Percentiles rank a stretch among this genome's conserved stretches.
phyloP scores from a whole-genome alignment of 2,329 filamentous ascomycete genomes.

The Fusarium vanettenii region DNA sequence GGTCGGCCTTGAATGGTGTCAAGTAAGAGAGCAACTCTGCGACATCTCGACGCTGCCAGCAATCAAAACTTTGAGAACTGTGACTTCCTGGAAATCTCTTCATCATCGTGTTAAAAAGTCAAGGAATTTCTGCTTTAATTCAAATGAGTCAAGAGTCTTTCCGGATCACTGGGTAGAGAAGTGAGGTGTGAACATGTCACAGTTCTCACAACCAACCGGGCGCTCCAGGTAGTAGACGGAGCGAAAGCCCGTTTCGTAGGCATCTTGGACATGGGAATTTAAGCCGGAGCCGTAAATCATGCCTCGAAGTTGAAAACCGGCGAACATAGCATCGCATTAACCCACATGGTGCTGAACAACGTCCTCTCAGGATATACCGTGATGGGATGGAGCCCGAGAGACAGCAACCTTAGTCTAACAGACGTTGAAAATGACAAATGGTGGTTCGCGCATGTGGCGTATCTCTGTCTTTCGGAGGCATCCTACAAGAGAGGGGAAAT shows the following conservation, averaged over 20 bases:
- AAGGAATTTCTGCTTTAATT: too few species aligned
- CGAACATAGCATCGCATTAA: neutral
- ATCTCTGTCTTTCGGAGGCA: slow-evolving; percentile 3
- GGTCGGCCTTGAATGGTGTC: neutral
- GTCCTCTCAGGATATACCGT: neutral
- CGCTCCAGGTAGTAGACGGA: too few species aligned
- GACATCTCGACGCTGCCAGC: neutral
- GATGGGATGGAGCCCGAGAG: neutral
- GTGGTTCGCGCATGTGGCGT: neutral
- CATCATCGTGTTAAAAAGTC: too few species aligned
- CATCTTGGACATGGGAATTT: neutral
- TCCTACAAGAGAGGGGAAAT: neutral
- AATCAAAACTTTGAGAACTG: neutral
- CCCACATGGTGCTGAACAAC: neutral
- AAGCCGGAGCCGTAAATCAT: neutral
- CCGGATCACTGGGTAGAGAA: too few species aligned
- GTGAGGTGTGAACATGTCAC: too few species aligned
- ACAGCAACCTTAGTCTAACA: neutral
- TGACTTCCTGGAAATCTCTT: too few species aligned
- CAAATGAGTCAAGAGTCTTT: too few species aligned
- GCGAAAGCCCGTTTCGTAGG: too few species aligned
- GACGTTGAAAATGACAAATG: neutral
- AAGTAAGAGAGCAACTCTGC: neutral
- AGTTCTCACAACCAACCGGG: too few species aligned
- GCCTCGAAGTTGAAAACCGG: neutral